phyloP scores from a whole-genome alignment of 768 basidiomycete genomes.

The Kwoniella shandongensis region DNA sequence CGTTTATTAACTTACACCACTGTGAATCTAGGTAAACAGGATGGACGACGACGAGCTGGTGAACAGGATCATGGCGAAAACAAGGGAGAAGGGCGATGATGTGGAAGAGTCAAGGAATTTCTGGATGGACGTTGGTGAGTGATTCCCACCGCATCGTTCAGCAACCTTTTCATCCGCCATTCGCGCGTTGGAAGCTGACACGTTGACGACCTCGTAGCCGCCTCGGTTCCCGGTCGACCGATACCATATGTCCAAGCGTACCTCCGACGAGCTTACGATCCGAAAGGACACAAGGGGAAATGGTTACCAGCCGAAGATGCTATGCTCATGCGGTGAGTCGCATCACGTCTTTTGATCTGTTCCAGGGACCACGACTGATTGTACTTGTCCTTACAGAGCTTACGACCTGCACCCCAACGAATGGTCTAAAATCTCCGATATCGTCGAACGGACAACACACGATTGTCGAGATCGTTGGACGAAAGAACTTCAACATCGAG shows the following conservation, averaged over 20 bases:
- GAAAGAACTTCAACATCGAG: conserved; percentile 16
- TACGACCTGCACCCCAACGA: conserved; percentile 25
- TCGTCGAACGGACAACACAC: conserved; percentile 32
- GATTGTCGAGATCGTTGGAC: conserved; percentile 41
- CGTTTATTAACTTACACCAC: too few relatives aligned
- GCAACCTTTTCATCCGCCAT: too few relatives aligned
- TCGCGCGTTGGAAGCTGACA: neutral
- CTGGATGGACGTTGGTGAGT: conserved; percentile 41
- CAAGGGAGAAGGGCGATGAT: neutral
- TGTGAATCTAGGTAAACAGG: conserved; percentile 18
- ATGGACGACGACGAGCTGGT: conserved; percentile 29
- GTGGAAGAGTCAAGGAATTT: conserved; percentile 25
- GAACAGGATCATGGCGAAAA: conserved; percentile 29
- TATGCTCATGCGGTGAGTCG: conserved; percentile 27
- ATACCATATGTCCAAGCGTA: conserved; percentile 34
- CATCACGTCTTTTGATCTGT: neutral
- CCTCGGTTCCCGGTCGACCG: conserved; percentile 33
- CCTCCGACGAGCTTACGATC: conserved; percentile 34
- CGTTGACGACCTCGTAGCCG: conserved; percentile 18
- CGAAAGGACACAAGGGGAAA: conserved; percentile 33
- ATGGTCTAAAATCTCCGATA: conserved; percentile 35
- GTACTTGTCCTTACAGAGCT: conserved; percentile 7
- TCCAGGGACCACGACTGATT: neutral
- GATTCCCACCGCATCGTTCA: neutral
- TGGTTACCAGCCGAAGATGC: conserved; percentile 38